phyloP scores from a whole-genome alignment of 2,329 filamentous ascomycete species.

The Fusarium pininemorale region DNA sequence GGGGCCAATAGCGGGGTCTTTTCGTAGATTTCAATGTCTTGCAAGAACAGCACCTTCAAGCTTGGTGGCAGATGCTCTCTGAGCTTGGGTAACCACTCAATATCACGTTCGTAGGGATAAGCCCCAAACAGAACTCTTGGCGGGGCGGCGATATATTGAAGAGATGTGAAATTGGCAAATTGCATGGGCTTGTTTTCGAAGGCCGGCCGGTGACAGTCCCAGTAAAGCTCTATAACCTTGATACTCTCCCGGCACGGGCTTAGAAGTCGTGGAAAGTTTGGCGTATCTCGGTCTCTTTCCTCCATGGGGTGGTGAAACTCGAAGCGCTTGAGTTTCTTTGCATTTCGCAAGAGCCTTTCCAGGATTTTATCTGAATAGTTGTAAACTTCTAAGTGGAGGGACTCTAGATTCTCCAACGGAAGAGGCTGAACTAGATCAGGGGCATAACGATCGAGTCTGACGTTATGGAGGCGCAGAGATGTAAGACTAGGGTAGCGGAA shows the following conservation, averaged over 20 bases:
- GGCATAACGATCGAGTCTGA: neutral
- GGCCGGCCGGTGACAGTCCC: neutral
- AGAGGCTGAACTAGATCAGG: neutral
- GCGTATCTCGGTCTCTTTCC: fast-evolving
- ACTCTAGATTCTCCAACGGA: neutral
- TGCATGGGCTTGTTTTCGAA: neutral
- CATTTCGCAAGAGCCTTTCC: neutral
- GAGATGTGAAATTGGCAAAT: neutral
- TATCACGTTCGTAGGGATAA: neutral
- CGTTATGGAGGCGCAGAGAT: neutral
- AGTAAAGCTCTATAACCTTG: neutral
- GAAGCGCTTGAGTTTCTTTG: neutral
- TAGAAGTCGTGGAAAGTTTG: neutral
- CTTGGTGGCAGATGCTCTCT: neutral
- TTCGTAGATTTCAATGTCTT: neutral
- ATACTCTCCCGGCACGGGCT: neutral
- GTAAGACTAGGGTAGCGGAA: neutral
- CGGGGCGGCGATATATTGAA: neutral
- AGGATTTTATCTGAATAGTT: neutral
- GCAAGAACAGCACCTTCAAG: neutral
- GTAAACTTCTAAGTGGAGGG: neutral
- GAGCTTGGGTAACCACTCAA: neutral
- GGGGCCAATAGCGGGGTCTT: neutral
- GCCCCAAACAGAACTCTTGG: neutral
- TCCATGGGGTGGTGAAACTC: neutral